Evolutionary conservation across 768 basidiomycete species (phyloP), one percentile per base, ranked within the genome.

Genomic region (Podaxis mareebaensis): DNA sequence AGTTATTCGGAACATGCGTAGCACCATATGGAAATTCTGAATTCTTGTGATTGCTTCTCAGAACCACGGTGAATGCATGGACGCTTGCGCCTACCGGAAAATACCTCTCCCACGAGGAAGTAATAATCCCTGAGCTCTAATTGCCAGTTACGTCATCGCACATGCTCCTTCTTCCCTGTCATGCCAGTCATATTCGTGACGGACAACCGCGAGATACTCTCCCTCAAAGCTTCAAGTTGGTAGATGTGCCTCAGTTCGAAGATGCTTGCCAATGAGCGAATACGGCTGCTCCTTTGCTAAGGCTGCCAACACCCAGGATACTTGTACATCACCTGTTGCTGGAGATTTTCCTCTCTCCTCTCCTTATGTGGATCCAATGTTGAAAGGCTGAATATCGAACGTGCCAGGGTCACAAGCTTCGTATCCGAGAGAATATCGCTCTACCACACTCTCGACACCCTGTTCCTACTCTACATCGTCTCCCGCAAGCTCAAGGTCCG

Each of bases 381-480:
- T 33, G 30, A 33, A 8, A 33, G 30, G 30, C 33, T 33, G 53
- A 10, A 20, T 17, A 53, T 44, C 36, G 24, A 11, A 13, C 28
- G 7, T 30, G 28, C 28, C 28, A 30, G 28, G 6, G 28, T 7
- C 28, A 30, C 28, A 30, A 30, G 1, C 6, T 7, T 30, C 28
- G 28, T 30, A 30, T 30, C 7, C 6, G 7, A 30, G 71, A 94
- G 94, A 93, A 83, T 98, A 53, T 95, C 95, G 2, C 86, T 98
- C 74, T 98, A 97, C 78, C 87, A 87, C 68, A 77, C 88, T 28
- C 62, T 93, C 69, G 96, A 96, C 78, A 88, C 87, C 3, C 69
- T 91, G 59, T 91, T 96, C 73, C 85, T 97, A 49, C 86, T 96
- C 63, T 96, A 93, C 76, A 87, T 97, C 53, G 91, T 89, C 86